Conservation (phyloP, 352 stramenopile species). For the Thraustochytrium striatum region DNA sequence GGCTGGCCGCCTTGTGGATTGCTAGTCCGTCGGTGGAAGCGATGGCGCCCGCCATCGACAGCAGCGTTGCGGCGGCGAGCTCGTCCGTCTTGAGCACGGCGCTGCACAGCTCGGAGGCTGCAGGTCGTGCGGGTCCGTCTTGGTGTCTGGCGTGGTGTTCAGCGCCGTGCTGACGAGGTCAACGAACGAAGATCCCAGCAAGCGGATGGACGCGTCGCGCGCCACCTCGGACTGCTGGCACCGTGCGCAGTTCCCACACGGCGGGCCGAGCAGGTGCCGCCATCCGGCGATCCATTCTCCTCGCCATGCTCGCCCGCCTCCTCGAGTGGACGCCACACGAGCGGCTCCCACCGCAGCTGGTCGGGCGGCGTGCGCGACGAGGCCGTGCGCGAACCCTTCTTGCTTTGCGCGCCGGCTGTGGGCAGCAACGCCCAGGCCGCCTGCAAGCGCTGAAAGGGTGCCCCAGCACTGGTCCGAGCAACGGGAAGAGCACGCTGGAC, state of each 20-base stretch:
- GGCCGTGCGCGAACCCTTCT: too few species aligned
- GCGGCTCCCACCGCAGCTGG: background rate
- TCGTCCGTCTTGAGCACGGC: background rate
- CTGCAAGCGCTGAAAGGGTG: slow-evolving; percentile 29
- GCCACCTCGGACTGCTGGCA: slow-evolving; percentile 33
- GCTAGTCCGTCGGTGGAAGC: background rate
- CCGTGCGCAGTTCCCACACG: slow-evolving; percentile 7
- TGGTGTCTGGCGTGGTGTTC: background rate
- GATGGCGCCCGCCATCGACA: background rate
- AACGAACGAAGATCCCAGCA: background rate
- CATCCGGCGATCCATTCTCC: background rate
- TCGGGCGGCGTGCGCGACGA: too few species aligned
- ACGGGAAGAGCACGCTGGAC: background rate
- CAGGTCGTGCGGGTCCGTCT: slow-evolving; percentile 1
- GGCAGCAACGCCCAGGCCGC: background rate
- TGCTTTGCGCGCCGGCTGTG: background rate
- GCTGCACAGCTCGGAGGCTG: background rate
- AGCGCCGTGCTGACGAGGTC: slow-evolving; percentile 6
- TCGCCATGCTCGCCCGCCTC: background rate
- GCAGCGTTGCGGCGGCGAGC: slow-evolving; percentile 10
- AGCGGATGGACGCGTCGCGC: slow-evolving; percentile 16
- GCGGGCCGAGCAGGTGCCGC: background rate
- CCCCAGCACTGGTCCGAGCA: slow-evolving; percentile 7
- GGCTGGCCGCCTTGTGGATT: background rate
- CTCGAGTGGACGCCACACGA: background rate